Base-by-base conservation (phyloP, 2,329 filamentous ascomycete species). In the Neonectria ditissima region DNA sequence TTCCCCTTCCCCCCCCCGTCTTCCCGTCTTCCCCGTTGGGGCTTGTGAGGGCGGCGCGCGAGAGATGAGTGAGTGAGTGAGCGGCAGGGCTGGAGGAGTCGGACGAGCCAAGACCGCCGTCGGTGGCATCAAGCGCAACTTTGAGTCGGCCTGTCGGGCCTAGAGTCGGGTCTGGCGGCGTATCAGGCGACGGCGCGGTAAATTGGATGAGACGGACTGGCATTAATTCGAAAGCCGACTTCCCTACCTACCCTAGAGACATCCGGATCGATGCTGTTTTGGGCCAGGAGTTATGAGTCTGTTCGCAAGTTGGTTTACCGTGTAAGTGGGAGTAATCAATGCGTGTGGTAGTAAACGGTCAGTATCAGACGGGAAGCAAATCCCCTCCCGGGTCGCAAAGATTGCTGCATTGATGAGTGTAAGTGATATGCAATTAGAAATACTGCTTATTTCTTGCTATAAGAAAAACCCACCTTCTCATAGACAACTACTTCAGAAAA, bases 101-200 rank as follows among this genome's bases (percentile, higher is more conserved):
- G 45, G 52, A 53, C 56, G 50, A 62, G 55, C 57, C 58, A 52
- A 56, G 57, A 28, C 34, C 39, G 16, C 37, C n/a, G 16, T 32
- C 39, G 39, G 54, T 59, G 44, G 24, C 32, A 18, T 45, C 45
- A 30, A 65, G 63, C 59, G 44, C 63, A 61, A 63, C 47, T 58
- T 67, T 65, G 52, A 63, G 59, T 59, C 51, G 55, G 44, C 32
- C 9, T n/a, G 5, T 48, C 41, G 50, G 41, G 22, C 18, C 47
- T 32, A 32, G 32, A 51, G n/a, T 24, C 24, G 44, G 34, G 39
- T 11, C 45, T 24, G 45, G 55, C 37, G 45, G 34, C 37, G 34
- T 18, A 37, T 20, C 47, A 44, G 4, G 22, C 13, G 18, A 20
- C 11, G n/a, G 10, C 10, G 10, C 13, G n/a, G 26, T 20, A 26